Conservation (phyloP, 805 yeast genomes). For the Hanseniaspora vineae region DNA sequence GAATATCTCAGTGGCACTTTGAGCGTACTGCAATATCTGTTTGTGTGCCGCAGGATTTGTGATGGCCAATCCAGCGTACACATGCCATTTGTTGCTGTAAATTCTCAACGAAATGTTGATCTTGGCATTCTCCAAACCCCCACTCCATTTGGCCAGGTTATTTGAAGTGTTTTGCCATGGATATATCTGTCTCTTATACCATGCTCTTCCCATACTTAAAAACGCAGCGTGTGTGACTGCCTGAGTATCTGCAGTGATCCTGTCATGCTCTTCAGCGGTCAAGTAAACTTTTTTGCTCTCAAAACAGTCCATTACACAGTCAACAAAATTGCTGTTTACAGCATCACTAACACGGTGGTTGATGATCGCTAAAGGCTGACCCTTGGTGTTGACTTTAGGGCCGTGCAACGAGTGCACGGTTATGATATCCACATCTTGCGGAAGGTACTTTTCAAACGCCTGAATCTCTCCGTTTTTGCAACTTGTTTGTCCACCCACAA, state of each 20-base stretch:
- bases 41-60: constrained; percentile 90
- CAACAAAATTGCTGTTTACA: constrained; percentile 47
- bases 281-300: constrained; percentile 66
- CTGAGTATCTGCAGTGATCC: constrained; percentile 94
- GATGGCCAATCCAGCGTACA: constrained; percentile 93
- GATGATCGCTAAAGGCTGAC: constrained; percentile 86
- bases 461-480: constrained; percentile 83
- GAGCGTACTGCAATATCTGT: constrained; percentile 82
- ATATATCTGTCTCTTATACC: constrained; percentile 71
- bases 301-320: constrained; percentile 53
- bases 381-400: constrained; percentile 75
- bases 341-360: constrained; percentile 49
- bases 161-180: constrained; percentile 56
- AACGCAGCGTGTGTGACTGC: constrained; percentile 98
- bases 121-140: constrained; percentile 93
- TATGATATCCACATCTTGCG: constrained; percentile 69
- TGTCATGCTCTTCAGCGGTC: constrained; percentile 82
- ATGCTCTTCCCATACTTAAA: constrained; percentile 91
- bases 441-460: constrained; percentile 69
- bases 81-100: constrained; percentile 93
- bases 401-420: constrained; percentile 92
- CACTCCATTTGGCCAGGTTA: constrained; percentile 66
- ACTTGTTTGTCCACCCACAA: constrained; percentile 97
- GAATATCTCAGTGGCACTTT: constrained; percentile 70
- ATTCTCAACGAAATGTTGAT: constrained; percentile 86